Evolutionary conservation across 306 rosid species (phyloP), one percentile per base, ranked within the genome.

Genomic region (Herpetospermum pedunculosum): DNA sequence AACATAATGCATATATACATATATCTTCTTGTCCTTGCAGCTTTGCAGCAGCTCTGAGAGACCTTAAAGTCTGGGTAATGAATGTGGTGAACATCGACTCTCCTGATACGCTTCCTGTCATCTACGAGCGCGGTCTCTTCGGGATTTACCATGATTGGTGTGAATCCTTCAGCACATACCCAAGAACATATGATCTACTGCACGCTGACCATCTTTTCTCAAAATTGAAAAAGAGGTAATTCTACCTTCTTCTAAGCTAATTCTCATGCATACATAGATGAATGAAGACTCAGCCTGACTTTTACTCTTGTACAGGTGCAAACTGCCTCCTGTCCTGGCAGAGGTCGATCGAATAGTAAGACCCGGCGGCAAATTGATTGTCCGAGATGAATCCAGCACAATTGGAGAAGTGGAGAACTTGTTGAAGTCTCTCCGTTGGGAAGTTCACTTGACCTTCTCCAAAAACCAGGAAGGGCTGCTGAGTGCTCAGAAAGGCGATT

Each of bases 71-170:
- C 18, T 95, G 99, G 96, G 97, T 89, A 44, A 52, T 95, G 84
- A 95, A 94, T 77, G 90, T 91, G 70, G 99, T 95, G 77, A 91
- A 88, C 74, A 12, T 87, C 34, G 89, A 94, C 87, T 75, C 96
- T 75, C 90, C 96, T 0, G 96, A 91, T 44, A 94, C 99, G 46
- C 95, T 94, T 59, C 96, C 96, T 6, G 86, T 94, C 52, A 94
- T 94, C 83, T 91, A 76, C 25, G 99, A 91, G 81, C 89, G 96
- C 0, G 97, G 99, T 54, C 96, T 94, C 78, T 91, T 91, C 1
- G 97, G 99, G 25, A 94, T 94, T 70, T 94, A 91, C 80, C 97
- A 95, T 73, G 97, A 95, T 9, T 91, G 97, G 99, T 91, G 99
- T 57, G 92, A 95, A 84, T 91, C 97, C 70, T 91, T 91, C 75